Conservation (phyloP, 805 yeast species). For the Zygosaccharomyces siamensis region DNA sequence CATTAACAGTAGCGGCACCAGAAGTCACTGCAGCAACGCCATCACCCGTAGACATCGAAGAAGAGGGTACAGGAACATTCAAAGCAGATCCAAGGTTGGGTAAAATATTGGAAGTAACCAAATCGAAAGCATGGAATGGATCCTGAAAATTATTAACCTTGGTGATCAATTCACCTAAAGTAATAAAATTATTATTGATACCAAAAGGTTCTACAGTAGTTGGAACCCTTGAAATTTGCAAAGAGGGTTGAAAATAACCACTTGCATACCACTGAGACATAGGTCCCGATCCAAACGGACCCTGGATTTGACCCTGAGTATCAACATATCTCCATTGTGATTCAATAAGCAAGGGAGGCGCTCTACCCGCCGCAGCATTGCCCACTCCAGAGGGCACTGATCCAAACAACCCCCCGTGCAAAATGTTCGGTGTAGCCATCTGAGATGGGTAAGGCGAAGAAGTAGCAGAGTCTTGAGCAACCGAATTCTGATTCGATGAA, state of each 20-base stretch:
- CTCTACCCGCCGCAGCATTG: slow-evolving; percentile 1
- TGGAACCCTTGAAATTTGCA: slow-evolving; percentile 50
- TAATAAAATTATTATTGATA: slow-evolving; percentile 24
- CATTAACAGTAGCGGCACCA: not conserved
- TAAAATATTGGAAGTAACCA: slow-evolving; percentile 2
- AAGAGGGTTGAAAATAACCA: slow-evolving; percentile 54
- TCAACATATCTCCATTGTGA: slow-evolving; percentile 76
- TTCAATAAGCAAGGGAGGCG: slow-evolving; percentile 32
- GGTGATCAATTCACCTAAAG: slow-evolving; percentile 24
- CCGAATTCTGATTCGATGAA: not conserved
- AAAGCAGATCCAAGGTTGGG: slow-evolving; percentile 1
- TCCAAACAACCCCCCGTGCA: slow-evolving; percentile 5
- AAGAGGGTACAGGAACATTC: not conserved
- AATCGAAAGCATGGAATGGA: slow-evolving; percentile 28
- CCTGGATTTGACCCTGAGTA: slow-evolving; percentile 64
- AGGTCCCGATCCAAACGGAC: slow-evolving; percentile 71
- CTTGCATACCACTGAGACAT: slow-evolving; percentile 79
- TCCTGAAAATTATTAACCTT: slow-evolving; percentile 25
- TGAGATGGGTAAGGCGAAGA: slow-evolving; percentile 16
- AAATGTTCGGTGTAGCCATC: slow-evolving; percentile 9
- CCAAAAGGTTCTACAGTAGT: slow-evolving; percentile 28
- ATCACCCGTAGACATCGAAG: not conserved
- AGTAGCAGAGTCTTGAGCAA: slow-evolving; percentile 7
- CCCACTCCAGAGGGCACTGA: slow-evolving; percentile 1
- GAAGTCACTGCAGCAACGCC: not conserved